phyloP scores from a whole-genome alignment of 1,139 yeast species.

The Debaryomycetaceae sp. region DNA sequence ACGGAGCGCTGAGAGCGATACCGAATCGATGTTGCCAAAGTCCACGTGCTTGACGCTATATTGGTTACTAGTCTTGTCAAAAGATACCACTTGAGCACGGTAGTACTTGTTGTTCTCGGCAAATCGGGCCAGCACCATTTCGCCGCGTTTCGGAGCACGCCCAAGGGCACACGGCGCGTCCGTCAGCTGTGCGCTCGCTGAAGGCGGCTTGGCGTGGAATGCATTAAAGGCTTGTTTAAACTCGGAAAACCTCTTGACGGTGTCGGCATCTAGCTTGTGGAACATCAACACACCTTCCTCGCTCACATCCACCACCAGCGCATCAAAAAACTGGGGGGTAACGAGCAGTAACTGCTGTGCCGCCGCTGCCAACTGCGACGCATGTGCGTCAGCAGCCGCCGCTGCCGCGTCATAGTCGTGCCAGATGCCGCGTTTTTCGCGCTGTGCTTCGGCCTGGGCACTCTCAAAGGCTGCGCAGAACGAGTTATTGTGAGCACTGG shows the following conservation, averaged over 20 bases:
- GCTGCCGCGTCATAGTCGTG: slow-evolving; percentile 35
- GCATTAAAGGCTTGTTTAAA: slow-evolving; percentile 39
- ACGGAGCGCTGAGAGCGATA: slow-evolving; percentile 37
- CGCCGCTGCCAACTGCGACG: slow-evolving; percentile 6
- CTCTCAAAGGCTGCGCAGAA: slow-evolving; percentile 40
- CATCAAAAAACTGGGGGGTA: slow-evolving; percentile 48
- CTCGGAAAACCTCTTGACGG: slow-evolving; percentile 21
- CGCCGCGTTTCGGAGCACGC: slow-evolving; percentile 44
- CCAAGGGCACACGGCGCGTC: slow-evolving; percentile 39
- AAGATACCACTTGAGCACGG: slow-evolving; percentile 46
- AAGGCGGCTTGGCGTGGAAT: slow-evolving; percentile 30
- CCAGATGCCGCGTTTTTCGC: slow-evolving; percentile 57
- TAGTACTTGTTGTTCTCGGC: slow-evolving; percentile 45
- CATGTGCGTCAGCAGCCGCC: slow-evolving; percentile 14
- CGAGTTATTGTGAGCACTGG: slow-evolving; percentile 51
- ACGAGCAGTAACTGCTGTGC: slow-evolving; percentile 13
- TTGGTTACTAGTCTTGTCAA: slow-evolving; percentile 36
- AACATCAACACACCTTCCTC: slow-evolving; percentile 41
- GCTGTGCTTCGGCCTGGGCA: slow-evolving; percentile 57
- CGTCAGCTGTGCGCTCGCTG: slow-evolving; percentile 24
- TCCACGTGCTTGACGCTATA: slow-evolving; percentile 54
- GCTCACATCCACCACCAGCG: slow-evolving; percentile 46
- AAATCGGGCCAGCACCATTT: slow-evolving; percentile 47
- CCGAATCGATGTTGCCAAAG: slow-evolving; percentile 49
- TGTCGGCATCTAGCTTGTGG: slow-evolving; percentile 33